Percentiles rank a stretch among this genome's conserved stretches.
These are phyloP conservation scores for Amylostereum areolatum DNA, from an alignment of 1,284 basidiomycete genomes.

Conservation along the genomic window DNA sequence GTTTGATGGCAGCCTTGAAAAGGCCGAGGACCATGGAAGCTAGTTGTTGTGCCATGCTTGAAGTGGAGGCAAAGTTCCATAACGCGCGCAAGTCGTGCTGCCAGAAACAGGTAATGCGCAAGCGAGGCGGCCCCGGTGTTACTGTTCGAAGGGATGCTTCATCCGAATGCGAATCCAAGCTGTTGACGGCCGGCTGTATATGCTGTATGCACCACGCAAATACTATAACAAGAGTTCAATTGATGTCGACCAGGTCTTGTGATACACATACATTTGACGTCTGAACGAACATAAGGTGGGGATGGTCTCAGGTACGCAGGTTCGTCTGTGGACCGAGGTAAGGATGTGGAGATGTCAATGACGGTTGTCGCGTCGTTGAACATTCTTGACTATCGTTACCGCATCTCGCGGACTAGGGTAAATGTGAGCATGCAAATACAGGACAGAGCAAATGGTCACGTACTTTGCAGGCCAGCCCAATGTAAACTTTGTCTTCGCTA, in stretches of 20 bases:
- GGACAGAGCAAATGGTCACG: constrained; percentile 25
- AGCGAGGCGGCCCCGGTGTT: constrained; percentile 22
- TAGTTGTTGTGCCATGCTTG: constrained; percentile 63
- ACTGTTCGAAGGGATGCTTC: constrained; percentile 26
- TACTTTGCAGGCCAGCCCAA: constrained; percentile 97
- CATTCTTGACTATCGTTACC: constrained; percentile 86
- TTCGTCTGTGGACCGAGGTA: constrained; percentile 89
- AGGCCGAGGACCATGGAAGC: constrained; percentile 78
- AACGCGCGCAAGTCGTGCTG: constrained; percentile 90
- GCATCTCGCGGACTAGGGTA: constrained; percentile 76
- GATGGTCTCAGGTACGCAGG: constrained; percentile 91
- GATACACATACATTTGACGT: constrained; percentile 63
- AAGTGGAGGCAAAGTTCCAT: constrained; percentile 71
- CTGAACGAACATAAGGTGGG: constrained; percentile 91
- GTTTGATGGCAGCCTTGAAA: constrained; percentile 70
- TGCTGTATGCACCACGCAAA: constrained; percentile 91
- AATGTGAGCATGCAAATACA: constrained; percentile 14
- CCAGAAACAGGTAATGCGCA: constrained; percentile 91
- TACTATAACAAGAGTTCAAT: constrained; percentile 40
- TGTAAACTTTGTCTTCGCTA: constrained; percentile 86
- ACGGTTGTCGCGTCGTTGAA: constrained; percentile 79
- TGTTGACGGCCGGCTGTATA: constrained; percentile 36
- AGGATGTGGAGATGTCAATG: constrained; percentile 91
- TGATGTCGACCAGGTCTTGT: constrained; percentile 5
- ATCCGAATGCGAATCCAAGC: constrained; percentile 22